Conservation (phyloP, 768 basidiomycete genomes). For the Pleurotus djamor region DNA sequence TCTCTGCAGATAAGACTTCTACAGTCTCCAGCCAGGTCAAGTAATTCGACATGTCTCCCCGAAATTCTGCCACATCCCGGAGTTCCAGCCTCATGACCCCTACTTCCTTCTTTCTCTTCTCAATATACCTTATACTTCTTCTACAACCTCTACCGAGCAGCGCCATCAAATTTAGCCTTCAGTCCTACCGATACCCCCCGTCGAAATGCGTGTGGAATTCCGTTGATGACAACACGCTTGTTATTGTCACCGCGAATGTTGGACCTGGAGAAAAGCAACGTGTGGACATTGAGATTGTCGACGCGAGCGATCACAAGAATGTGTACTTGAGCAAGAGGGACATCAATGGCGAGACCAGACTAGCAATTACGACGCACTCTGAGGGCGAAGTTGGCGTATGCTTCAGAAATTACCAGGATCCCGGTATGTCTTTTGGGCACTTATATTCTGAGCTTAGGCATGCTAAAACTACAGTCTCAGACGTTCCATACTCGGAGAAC, state of each 20-base stretch:
- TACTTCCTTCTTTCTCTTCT: slow-evolving; percentile 19
- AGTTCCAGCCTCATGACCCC: slow-evolving; percentile 5
- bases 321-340: slow-evolving; percentile 88
- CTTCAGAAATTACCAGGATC: slow-evolving; percentile 78
- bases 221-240: slow-evolving; percentile 81
- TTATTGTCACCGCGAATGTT: slow-evolving; percentile 96
- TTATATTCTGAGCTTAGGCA: background rate
- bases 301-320: slow-evolving; percentile 82
- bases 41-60: background rate
- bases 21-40: too few relatives aligned
- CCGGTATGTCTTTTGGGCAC: slow-evolving; percentile 48
- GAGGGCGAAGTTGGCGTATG: slow-evolving; percentile 97
- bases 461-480: slow-evolving; percentile 23
- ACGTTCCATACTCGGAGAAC: slow-evolving; percentile 42
- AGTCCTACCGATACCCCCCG: slow-evolving; percentile 68
- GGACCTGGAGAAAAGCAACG: slow-evolving; percentile 74
- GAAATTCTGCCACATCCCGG: background rate
- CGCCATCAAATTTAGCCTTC: slow-evolving; percentile 87
- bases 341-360: slow-evolving; percentile 86
- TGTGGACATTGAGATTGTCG: slow-evolving; percentile 92
- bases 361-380: slow-evolving; percentile 91
- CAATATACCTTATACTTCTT: slow-evolving; percentile 22
- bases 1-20: too few relatives aligned
- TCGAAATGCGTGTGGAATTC: slow-evolving; percentile 96
- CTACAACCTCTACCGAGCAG: slow-evolving; percentile 20